Percentiles rank a stretch among this genome's conserved stretches.
phyloP scores from a whole-genome alignment of 169 alveolate genomes.

The Miamiensis avidus region DNA sequence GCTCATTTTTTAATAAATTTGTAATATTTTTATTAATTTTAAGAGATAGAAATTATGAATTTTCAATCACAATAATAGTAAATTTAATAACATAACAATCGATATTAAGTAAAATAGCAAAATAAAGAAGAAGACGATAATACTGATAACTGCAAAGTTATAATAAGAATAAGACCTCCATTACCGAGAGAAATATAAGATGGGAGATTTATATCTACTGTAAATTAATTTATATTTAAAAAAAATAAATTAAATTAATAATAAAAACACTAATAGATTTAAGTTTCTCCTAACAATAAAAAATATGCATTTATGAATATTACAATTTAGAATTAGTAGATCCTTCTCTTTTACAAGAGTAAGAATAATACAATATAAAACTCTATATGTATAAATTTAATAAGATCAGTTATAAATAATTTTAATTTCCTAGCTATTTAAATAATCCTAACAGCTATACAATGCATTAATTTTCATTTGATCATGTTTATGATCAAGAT shows the following conservation, averaged over 20 bases:
- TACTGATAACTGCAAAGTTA: conserved; percentile 83
- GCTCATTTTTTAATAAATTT: no score
- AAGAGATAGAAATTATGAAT: no score
- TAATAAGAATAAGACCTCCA: conserved; percentile 87
- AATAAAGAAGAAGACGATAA: no score
- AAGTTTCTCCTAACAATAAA: conserved; percentile 72
- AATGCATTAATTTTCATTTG: conserved; percentile 78
- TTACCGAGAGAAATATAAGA: conserved; percentile 81
- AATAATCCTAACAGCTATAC: conserved; percentile 79
- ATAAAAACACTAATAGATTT: conserved; percentile 46
- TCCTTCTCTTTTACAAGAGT: conserved; percentile 68
- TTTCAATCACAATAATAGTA: no score
- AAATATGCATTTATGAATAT: conserved; percentile 77
- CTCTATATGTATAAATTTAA: no score
- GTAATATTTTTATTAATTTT: no score
- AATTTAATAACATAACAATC: no score
- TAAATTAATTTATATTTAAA: not conserved
- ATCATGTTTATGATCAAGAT: conserved; percentile 79
- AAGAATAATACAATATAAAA: no score
- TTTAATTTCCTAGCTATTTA: conserved; percentile 4
- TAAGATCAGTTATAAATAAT: no score
- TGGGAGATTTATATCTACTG: conserved; percentile 49
- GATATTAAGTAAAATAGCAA: no score
- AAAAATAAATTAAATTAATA: not conserved
- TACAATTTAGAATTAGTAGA: conserved; percentile 85